A percentile compares a stretch with the other conserved stretches of the same genome.
Evolutionary conservation across 148 eudicot genomes (phyloP).

Genomic region (Limonium bicolor): DNA sequence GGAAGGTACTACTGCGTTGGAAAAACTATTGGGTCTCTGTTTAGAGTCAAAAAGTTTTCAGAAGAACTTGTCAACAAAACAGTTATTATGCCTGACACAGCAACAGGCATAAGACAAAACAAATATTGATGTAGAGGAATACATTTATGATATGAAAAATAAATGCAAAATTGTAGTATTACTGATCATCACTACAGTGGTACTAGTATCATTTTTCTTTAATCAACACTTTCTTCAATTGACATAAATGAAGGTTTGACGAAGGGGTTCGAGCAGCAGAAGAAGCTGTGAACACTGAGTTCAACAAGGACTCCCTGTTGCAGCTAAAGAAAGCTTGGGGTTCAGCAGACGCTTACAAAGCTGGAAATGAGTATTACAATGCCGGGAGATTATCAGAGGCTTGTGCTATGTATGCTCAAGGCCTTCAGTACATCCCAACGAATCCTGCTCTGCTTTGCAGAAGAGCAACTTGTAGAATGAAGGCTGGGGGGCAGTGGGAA

Average conservation of each 20-base stretch:
- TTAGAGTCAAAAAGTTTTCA: no score
- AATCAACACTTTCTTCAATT: no score
- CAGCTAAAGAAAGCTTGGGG: slow-evolving; percentile 21
- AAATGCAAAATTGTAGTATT: no score
- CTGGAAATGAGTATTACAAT: slow-evolving; percentile 16
- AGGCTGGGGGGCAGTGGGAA: slow-evolving; percentile 31
- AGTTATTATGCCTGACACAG: no score
- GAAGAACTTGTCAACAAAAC: no score
- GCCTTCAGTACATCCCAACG: slow-evolving; percentile 19
- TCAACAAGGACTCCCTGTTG: slow-evolving; percentile 9
- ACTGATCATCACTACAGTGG: no score
- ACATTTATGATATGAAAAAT: no score
- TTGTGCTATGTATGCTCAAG: slow-evolving; percentile 28
- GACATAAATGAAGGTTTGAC: no score
- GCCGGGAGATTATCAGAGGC: slow-evolving; percentile 28
- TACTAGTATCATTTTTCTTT: no score
- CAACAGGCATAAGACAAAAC: no score
- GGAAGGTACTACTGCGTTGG: slow-evolving; percentile 31
- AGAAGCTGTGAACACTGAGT: slow-evolving; percentile 23
- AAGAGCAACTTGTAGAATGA: slow-evolving; percentile 31
- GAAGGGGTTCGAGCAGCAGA: slow-evolving; percentile 27
- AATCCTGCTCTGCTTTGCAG: slow-evolving; percentile 30
- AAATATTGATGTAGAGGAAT: no score
- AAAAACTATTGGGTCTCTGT: no score
- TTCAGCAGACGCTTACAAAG: slow-evolving; percentile 6